Evolutionary conservation across 2,329 filamentous ascomycete species (phyloP).

Genomic region (Apiospora aurea): DNA sequence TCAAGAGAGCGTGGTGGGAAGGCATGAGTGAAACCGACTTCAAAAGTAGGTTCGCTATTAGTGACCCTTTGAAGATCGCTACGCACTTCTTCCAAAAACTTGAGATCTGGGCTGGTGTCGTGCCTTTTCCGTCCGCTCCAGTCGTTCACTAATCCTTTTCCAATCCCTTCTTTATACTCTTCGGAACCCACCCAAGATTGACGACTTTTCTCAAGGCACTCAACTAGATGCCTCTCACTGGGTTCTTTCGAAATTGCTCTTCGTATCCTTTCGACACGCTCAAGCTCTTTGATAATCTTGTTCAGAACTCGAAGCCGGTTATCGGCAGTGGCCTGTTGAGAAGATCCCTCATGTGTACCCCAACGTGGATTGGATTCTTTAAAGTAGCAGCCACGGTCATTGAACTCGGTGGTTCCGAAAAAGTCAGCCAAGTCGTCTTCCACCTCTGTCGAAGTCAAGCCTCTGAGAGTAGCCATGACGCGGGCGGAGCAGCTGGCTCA

Average conservation of each 20-base stretch:
- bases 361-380: background rate
- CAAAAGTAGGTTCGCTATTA: background rate
- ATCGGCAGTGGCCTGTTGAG: background rate
- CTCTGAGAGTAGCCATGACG: background rate
- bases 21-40: background rate
- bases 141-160: background rate
- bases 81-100: background rate
- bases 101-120: background rate
- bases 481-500: background rate
- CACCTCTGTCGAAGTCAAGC: background rate
- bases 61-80: background rate
- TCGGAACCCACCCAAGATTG: background rate
- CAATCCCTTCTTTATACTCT: background rate
- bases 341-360: background rate
- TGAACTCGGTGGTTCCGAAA: background rate
- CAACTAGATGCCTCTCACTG: background rate
- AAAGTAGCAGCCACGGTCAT: background rate
- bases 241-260: background rate
- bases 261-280: background rate
- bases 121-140: background rate
- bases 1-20: background rate
- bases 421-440: background rate
- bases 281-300: conserved; percentile 3
- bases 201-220: background rate
- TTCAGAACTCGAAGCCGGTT: background rate